Conservation (phyloP, 352 stramenopile species). For the Hyaloperonospora brassicae region DNA sequence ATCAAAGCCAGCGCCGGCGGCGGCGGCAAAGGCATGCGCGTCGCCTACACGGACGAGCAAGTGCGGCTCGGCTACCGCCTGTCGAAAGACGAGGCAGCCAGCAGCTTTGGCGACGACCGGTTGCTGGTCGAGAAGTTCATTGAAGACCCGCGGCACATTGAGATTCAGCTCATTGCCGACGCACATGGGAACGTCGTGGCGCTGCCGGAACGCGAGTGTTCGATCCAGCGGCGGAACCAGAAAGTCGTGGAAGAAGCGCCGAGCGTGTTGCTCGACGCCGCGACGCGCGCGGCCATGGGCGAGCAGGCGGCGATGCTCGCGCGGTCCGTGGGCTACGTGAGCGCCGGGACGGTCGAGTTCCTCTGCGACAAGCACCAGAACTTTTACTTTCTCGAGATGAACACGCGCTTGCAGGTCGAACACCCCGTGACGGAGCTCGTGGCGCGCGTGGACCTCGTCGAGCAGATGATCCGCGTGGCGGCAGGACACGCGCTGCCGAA, state of each 20-base stretch:
- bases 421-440: slow-evolving; percentile 96
- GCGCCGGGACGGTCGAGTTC: slow-evolving; percentile 95
- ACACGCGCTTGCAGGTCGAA: slow-evolving; percentile 91
- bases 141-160: slow-evolving; percentile 95
- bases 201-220: slow-evolving; percentile 94
- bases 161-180: slow-evolving; percentile 95
- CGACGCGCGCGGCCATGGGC: slow-evolving; percentile 75
- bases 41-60: slow-evolving; percentile 89
- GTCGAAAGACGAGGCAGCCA: slow-evolving; percentile 82
- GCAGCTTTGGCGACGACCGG: slow-evolving; percentile 92
- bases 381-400: slow-evolving; percentile 99
- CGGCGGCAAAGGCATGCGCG: slow-evolving; percentile 95
- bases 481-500: slow-evolving; percentile 86
- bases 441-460: slow-evolving; percentile 90
- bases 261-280: slow-evolving; percentile 80
- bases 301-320: slow-evolving; percentile 89
- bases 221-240: slow-evolving; percentile 95
- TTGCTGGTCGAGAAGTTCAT: slow-evolving; percentile 97
- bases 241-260: slow-evolving; percentile 96
- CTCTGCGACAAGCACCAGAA: slow-evolving; percentile 93
- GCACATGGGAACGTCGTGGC: slow-evolving; percentile 85
- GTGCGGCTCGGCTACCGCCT: slow-evolving; percentile 79
- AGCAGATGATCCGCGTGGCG: slow-evolving; percentile 93
- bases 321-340: slow-evolving; percentile 89
- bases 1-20: slow-evolving; percentile 95